phyloP scores from a whole-genome alignment of 1,284 basidiomycete genomes.

The Dichomitus squalens region DNA sequence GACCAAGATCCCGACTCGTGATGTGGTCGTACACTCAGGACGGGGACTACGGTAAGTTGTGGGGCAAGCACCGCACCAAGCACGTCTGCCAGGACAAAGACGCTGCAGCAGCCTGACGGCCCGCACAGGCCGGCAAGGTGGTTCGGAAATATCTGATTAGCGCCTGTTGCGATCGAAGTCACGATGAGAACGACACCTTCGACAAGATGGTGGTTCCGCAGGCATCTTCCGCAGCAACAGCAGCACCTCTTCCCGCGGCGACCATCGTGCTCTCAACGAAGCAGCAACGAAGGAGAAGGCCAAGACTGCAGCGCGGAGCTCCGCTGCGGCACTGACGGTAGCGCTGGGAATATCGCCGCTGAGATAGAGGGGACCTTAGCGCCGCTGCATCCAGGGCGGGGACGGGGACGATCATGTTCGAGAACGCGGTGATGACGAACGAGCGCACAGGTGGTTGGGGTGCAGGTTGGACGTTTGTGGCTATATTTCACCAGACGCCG shows the following conservation, averaged over 20 bases:
- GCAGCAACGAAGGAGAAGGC: not conserved
- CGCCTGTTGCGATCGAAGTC: not conserved
- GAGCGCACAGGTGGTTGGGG: not conserved
- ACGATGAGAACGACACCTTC: not conserved
- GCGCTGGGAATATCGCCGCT: not conserved
- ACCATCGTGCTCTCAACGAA: not conserved
- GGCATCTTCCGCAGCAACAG: not conserved
- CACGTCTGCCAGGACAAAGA: no score
- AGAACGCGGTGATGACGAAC: not conserved
- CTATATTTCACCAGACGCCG: slow-evolving; percentile 1
- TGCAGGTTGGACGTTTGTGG: not conserved
- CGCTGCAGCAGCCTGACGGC: no score
- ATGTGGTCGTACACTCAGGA: no score
- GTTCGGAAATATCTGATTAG: not conserved
- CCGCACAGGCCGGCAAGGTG: not conserved
- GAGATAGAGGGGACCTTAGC: not conserved
- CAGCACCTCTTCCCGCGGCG: not conserved
- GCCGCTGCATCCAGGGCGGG: not conserved
- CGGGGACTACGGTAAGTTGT: no score
- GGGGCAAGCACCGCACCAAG: no score
- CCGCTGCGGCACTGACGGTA: not conserved
- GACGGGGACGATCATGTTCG: not conserved
- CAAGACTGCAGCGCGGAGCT: no score
- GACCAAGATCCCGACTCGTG: no score
- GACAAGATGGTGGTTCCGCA: not conserved